Conservation (phyloP, 305 asterid species). For the Fraxinus dipetala region DNA sequence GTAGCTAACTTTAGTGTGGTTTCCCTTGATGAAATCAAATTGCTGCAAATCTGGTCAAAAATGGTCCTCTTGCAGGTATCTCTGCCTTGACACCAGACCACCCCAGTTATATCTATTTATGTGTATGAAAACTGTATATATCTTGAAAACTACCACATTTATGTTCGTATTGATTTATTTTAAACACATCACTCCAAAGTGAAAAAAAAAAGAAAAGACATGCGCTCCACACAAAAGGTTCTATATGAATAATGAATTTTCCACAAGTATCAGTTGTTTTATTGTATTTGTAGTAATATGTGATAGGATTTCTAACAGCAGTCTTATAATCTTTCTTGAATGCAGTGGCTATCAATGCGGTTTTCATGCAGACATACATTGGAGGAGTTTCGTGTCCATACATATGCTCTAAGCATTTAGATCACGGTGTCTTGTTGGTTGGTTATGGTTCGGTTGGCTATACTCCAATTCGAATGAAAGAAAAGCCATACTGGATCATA, state of each 20-base stretch:
- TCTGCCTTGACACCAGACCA: neutral
- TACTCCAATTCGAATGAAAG: conserved; percentile 56
- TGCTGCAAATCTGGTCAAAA: conserved; percentile 45
- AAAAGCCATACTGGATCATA: conserved; percentile 63
- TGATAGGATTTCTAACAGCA: neutral
- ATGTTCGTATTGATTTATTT: neutral
- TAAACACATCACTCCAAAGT: neutral
- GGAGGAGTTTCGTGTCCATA: conserved; percentile 72
- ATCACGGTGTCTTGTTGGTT: conserved; percentile 62
- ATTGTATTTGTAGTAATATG: neutral
- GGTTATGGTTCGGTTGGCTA: conserved; percentile 59
- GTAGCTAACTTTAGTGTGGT: conserved; percentile 52
- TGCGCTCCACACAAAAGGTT: neutral
- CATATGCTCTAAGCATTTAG: conserved; percentile 51
- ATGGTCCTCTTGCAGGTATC: conserved; percentile 45
- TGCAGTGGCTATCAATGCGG: conserved; percentile 73
- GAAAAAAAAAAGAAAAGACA: no score
- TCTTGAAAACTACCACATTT: neutral
- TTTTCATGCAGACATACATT: conserved; percentile 64
- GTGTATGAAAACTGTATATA: neutral
- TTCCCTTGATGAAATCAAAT: conserved; percentile 49
- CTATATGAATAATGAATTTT: neutral
- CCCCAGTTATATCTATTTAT: neutral
- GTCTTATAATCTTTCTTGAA: neutral
- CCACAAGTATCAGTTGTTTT: neutral